Base-by-base conservation (phyloP, 345 rosid genomes). In the Adansonia digitata region DNA sequence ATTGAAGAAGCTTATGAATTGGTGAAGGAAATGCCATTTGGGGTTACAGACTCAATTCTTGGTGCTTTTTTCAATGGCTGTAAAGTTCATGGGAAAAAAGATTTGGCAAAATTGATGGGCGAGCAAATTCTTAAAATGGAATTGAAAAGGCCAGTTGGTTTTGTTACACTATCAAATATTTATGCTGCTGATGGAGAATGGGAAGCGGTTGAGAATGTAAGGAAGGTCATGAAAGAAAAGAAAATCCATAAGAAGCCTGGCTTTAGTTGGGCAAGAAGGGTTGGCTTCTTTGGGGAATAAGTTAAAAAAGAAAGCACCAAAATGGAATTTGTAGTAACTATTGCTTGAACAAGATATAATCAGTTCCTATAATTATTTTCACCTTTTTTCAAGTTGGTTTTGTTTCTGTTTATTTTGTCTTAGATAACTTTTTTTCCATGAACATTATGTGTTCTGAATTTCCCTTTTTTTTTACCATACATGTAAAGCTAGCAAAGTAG, bases 51-150 rank as follows among this genome's bases (percentile, higher is more conserved):
- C 53, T 82, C 86, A 60, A 77, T 86, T 27, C 65, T 83, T 49
- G 86, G 90, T 69, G 84, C 85, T 65, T 85, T 88, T 68, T 80
- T 86, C 31, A 82, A 83, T 45, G 88, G 87, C 42, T 83, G 90
- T 67, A 74, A 74, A 34, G 80, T 87, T 56, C 83, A 87, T 73
- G 80, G 77, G 46, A 82, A 85, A 75, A 73, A 77, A 53, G 88
- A 79, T 72, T 69, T 87, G 71, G 89, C 85, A 10, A 72, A 77
- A 34, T 22, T 80, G 59, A 74, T 86, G 34, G 72, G 76, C 7
- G 72, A 77, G 34, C 75, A 84, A 68, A 55, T 84, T 64, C 64
- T 71, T 24, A 71, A 72, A 59, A 77, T 78, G 69, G 82, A 77
- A 29, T 74, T 79, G 74, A 73, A 74, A 62, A 77, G 52, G 34